Base-by-base conservation (phyloP, 257 asterid species). In the Ocimum tenuiflorum region DNA sequence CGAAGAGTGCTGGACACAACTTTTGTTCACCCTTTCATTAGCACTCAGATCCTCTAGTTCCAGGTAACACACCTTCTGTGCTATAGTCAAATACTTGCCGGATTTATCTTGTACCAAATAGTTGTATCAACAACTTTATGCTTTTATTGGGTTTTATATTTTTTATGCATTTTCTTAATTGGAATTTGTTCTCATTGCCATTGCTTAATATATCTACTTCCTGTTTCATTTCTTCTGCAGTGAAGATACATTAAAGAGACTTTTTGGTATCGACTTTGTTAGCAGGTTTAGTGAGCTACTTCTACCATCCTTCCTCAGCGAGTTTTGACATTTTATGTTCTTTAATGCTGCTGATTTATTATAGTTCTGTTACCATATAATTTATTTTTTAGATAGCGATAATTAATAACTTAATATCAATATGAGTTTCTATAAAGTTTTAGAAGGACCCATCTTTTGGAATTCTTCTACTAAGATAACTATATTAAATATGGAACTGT, bases 1-100 rank as follows among this genome's bases (percentile, higher is more conserved):
- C 64, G 99, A 94, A 81, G 99, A 94, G 80, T 94, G 99, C 83
- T 94, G 99, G 99, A 81, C 97, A 17, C 97, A 90, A 74, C 90
- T 94, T 73, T 66, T 90, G 49, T 88, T 83, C 76, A 85, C 97
- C 67, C 96, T 94, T 61, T 90, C 99, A 3, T 80, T 84, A 72
- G 79, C 94, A 53, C 86, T 94, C 64, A 90, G 78, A 73, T 59
- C 88, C 35, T 74, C 85, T 31, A 74, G 73, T 59, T 67, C 95
- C 73, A 82, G 97, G 99, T 94, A 88, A 42, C 38, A 18, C 68
- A 63, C 52, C 54, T 52, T 58, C 59, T 52, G 48, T 55, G 53
- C 24, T 57, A 63, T 31, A 53, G 18, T 49, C 42, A 54, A 38
- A 47, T 14, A 58, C 19, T 23, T 66, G 62, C 36, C 54, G 58